These are phyloP conservation scores for Calocybe indica DNA, from an alignment of 768 basidiomycete species.

Conservation along the genomic window DNA sequence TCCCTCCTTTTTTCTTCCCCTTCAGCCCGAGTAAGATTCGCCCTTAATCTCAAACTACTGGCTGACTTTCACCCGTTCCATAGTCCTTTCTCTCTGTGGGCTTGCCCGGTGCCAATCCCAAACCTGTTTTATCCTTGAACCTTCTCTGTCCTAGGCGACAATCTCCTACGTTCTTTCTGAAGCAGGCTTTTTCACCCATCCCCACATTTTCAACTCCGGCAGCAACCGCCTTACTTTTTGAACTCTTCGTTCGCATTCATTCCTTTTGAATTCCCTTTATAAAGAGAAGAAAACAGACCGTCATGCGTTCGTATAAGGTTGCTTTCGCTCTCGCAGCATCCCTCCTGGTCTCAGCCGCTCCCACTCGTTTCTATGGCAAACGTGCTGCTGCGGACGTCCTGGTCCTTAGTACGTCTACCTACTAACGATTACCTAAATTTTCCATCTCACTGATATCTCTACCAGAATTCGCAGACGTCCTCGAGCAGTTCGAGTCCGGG, in stretches of 20 bases:
- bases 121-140: no score
- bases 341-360: conserved; percentile 43
- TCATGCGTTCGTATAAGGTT: conserved; percentile 45
- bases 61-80: conserved; percentile 6
- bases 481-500: conserved; percentile 65
- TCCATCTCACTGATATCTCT: background rate
- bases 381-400: conserved; percentile 42
- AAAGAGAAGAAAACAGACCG: conserved; percentile 25
- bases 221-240: conserved; percentile 44
- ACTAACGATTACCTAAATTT: background rate
- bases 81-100: conserved; percentile 46
- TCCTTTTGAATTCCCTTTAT: conserved; percentile 28
- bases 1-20: conserved; percentile 24
- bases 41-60: background rate
- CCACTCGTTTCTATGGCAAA: conserved; percentile 35
- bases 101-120: conserved; percentile 44
- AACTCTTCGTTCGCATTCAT: conserved; percentile 23
- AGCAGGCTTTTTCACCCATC: no score
- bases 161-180: no score
- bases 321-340: conserved; percentile 37
- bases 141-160: no score
- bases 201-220: no score
- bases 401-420: conserved; percentile 42
- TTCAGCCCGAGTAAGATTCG: conserved; percentile 25
- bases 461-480: conserved; percentile 68